Evolutionary conservation across 257 asterid species (phyloP).

Genomic region (Solanum corneliomulleri): DNA sequence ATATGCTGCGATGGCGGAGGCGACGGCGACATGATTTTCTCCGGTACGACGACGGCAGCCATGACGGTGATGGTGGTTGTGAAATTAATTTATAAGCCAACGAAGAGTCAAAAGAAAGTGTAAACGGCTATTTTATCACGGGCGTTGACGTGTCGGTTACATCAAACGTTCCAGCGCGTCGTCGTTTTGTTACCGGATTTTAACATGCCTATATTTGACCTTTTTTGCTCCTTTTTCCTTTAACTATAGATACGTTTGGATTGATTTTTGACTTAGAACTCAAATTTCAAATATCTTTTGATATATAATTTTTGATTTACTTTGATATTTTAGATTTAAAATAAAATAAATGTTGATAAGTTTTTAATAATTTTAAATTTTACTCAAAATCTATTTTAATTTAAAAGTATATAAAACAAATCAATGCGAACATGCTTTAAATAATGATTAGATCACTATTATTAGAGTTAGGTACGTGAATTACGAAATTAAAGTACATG

Average conservation of each 20-base stretch:
- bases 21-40: constrained; percentile 39
- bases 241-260: neutral
- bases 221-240: neutral
- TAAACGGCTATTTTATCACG: neutral
- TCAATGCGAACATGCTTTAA: no score
- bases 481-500: neutral
- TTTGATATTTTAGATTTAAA: no score
- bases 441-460: neutral
- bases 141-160: neutral
- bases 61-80: constrained; percentile 9
- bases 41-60: constrained; percentile 48
- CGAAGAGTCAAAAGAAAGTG: neutral
- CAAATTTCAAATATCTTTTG: no score
- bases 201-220: neutral
- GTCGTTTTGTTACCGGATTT: neutral
- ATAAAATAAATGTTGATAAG: no score
- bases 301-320: no score
- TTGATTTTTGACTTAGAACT: no score
- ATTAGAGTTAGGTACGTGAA: neutral
- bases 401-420: no score
- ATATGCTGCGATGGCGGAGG: constrained; percentile 40
- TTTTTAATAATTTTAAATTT: no score
- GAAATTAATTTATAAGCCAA: neutral
- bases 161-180: neutral
- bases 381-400: no score